phyloP scores from a whole-genome alignment of 352 stramenopile genomes.

The Pythium apleroticum region DNA sequence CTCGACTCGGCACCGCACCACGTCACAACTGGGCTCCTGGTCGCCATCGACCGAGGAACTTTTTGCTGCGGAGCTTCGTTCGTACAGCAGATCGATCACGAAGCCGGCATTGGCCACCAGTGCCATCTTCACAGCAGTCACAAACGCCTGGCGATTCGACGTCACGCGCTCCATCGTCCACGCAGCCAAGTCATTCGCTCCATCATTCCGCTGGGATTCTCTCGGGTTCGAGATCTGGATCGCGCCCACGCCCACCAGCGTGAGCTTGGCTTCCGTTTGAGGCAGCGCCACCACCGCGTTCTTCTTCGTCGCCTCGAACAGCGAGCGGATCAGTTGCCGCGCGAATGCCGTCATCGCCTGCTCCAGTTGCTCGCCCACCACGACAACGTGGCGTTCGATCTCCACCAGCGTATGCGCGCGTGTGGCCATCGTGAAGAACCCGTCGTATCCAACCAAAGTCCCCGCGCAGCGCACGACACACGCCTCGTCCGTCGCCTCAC shows the following conservation, averaged over 20 bases:
- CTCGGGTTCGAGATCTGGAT: slow-evolving; percentile 15
- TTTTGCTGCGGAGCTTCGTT: not conserved
- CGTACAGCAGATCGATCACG: slow-evolving; percentile 21
- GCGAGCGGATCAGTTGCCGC: slow-evolving; percentile 41
- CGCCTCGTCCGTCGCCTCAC: slow-evolving; percentile 10
- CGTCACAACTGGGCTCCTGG: not conserved
- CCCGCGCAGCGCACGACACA: slow-evolving; percentile 19
- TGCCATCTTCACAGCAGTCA: slow-evolving; percentile 45
- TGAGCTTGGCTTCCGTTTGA: slow-evolving; percentile 7
- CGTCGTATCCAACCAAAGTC: slow-evolving; percentile 5
- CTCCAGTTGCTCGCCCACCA: slow-evolving; percentile 39
- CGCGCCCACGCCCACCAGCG: slow-evolving; percentile 8
- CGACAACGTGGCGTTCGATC: slow-evolving; percentile 41
- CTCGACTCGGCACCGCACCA: slow-evolving; percentile 13
- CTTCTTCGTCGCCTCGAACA: slow-evolving; percentile 36
- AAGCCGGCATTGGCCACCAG: slow-evolving; percentile 37
- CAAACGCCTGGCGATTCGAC: slow-evolving; percentile 39
- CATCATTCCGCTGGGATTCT: slow-evolving; percentile 13
- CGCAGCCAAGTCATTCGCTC: not conserved
- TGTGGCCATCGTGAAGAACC: slow-evolving; percentile 4
- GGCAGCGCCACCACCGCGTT: not conserved
- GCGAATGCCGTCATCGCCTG: slow-evolving; percentile 51
- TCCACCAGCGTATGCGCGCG: slow-evolving; percentile 2
- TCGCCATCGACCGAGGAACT: not conserved
- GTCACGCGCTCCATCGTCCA: slow-evolving; percentile 33